Conservation (phyloP, 495 filamentous ascomycete genomes). For the Hypoxylon lienhwacheense region DNA sequence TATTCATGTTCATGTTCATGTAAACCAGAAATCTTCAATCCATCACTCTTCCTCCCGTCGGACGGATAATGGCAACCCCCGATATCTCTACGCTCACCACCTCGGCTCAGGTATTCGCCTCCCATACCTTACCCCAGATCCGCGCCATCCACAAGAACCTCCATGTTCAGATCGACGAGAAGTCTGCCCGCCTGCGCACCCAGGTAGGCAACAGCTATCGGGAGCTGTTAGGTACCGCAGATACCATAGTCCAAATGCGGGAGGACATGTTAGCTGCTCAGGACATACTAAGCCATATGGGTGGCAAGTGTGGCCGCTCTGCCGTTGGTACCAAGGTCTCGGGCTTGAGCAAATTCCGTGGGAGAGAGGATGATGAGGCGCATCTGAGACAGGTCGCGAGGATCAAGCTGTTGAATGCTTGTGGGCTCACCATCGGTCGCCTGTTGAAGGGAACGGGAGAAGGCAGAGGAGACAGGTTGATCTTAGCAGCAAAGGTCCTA, state of each 20-base stretch:
- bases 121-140: conserved; percentile 67
- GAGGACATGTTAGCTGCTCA: conserved; percentile 74
- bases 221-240: conserved; percentile 88
- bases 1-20: no score
- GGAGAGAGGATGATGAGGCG: conserved; percentile 18
- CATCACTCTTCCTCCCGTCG: neutral
- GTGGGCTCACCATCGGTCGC: conserved; percentile 50
- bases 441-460: conserved; percentile 44
- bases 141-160: conserved; percentile 59
- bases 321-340: conserved; percentile 67
- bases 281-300: conserved; percentile 67
- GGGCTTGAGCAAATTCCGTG: conserved; percentile 60
- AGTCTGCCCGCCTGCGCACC: conserved; percentile 82
- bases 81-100: conserved; percentile 56
- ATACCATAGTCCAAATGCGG: conserved; percentile 89
- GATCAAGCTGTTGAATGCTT: conserved; percentile 47
- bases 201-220: conserved; percentile 94
- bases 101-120: conserved; percentile 76
- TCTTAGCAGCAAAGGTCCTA: conserved; percentile 77
- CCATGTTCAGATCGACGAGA: conserved; percentile 65
- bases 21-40: no score
- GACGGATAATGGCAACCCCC: conserved; percentile 37
- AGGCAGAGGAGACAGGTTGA: conserved; percentile 55
- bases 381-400: conserved; percentile 38
- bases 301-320: conserved; percentile 73